Base-by-base conservation (phyloP, 139 green algal genomes). In the Trebouxia sp. region DNA sequence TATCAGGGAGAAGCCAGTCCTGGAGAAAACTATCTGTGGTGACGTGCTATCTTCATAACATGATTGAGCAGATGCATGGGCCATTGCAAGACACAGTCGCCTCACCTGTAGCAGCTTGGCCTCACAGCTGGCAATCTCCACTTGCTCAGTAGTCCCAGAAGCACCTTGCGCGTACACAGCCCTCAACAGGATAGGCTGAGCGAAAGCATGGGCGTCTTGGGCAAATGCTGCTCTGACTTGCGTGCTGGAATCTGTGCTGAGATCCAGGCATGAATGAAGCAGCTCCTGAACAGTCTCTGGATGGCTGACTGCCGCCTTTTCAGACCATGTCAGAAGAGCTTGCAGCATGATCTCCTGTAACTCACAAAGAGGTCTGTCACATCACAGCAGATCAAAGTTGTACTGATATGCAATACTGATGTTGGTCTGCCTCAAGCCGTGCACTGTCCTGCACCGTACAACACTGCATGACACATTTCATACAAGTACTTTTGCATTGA, bases 181-280 rank as follows among this genome's bases (percentile, higher is more conserved):
- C 1, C 62, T 66, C 39, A 87, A 48, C 83, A 87, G 35, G 20
- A 24, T 11, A 2, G 78, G 77, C 24, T 50, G 58, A 5, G 65
- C 75, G 6, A 69, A 22, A 24, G 45, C 42, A 0, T 35, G 58
- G 17, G 53, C 67, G 22, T 43, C 15, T 5, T 32, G 24, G 8
- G n/a, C 24, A 26, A 86, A 66, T 22, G 38, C 70, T 5, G 24
- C n/a, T 6, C 50, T 47, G 32, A 78, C 48, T 58, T 66, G 26
- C 17, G 1, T 10, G 72, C 45, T 75, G 58, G 43, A 66, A n/a
- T 24, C 39, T 10, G 74, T 28, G 65, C 74, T 41, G 37, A 75
- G 38, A 3, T n/a, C 76, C 24, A 66, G 37, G 76, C 76, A 74
- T 22, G 17, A 15, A 8, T 56, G 51, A 53, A 81, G 76, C 76